phyloP scores from a whole-genome alignment of 768 basidiomycete genomes.

The Daedaleopsis sinensis region DNA sequence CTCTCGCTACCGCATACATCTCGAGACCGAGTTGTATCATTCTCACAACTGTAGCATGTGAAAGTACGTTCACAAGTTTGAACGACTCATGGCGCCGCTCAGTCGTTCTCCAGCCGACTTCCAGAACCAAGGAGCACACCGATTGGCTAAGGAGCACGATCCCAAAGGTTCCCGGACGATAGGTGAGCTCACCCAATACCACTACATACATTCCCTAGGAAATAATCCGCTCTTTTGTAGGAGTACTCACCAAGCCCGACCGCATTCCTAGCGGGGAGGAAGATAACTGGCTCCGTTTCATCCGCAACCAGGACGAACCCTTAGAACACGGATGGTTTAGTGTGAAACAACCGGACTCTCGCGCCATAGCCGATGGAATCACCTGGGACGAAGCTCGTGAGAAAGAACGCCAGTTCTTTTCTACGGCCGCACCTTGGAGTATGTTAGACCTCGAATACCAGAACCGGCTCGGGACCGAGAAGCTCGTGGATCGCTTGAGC shows the following conservation, averaged over 20 bases:
- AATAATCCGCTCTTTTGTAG: constrained; percentile 34
- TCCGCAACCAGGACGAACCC: constrained; percentile 54
- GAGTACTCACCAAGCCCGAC: constrained; percentile 77
- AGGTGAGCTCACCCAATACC: too few species aligned
- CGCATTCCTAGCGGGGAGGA: constrained; percentile 62
- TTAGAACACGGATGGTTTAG: constrained; percentile 60
- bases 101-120: constrained; percentile 59
- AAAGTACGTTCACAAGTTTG: constrained; percentile 46
- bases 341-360: constrained; percentile 48
- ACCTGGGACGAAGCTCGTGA: constrained; percentile 64
- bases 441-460: constrained; percentile 52
- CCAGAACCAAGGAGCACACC: constrained; percentile 76
- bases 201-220: too few species aligned
- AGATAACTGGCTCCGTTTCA: constrained; percentile 55
- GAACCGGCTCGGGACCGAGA: constrained; percentile 56
- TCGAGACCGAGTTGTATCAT: constrained; percentile 62
- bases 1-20: constrained; percentile 62
- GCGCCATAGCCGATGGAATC: constrained; percentile 50
- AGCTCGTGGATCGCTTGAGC: constrained; percentile 61
- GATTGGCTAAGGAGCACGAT: constrained; percentile 63
- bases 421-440: constrained; percentile 53
- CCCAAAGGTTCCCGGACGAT: constrained; percentile 69
- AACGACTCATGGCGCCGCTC: too few species aligned
- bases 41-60: constrained; percentile 62
- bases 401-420: constrained; percentile 61